Base-by-base conservation (phyloP, 2,329 filamentous ascomycete genomes). In the Diaporthe sp. region DNA sequence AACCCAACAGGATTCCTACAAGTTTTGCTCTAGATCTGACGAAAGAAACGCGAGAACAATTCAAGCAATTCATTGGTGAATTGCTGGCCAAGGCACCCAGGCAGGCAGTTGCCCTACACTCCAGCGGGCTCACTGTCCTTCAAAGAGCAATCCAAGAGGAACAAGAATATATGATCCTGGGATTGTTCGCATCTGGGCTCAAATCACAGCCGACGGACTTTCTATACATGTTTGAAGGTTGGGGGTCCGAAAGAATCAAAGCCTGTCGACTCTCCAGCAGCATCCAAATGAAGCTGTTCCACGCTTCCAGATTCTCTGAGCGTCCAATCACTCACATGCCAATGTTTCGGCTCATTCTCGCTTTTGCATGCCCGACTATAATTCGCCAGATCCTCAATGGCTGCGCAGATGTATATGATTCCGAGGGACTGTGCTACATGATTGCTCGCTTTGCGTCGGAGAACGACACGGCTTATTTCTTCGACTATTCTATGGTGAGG, bases 231-330 rank as follows among this genome's bases (percentile, higher is more conserved):
- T 4, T 58, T 22, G 4, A 4, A 8, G 2, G n/a, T 4, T 22
- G 28, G 1, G 2, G 1, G 17, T 0, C 0, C 22, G 0, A 0
- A 4, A 58, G 7, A 2, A 0, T 20, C 28, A 2, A 3, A 6
- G 20, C 12, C 55, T 58, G 8, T 37, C 20, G 1, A 17, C 13
- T 58, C 5, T 22, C 31, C 5, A 22, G 17, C 9, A 15, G 20
- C 4, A 7, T 58, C 4, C 55, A 58, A 4, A 58, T 58, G 20
- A 58, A 37, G 20, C 31, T 58, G 8, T 6, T 25, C 4, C 8
- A 22, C 12, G 55, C 28, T 10, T 4, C 31, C 2, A 22, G 8
- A 17, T 4, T 5, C 8, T 37, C 55, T 39, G 10, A 31, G 9
- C 8, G 0, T 37, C 9, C 17, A 13, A n/a, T 58, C 20, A 37